Conservation (phyloP, 768 basidiomycete genomes). For the Phylloporus sp. region DNA sequence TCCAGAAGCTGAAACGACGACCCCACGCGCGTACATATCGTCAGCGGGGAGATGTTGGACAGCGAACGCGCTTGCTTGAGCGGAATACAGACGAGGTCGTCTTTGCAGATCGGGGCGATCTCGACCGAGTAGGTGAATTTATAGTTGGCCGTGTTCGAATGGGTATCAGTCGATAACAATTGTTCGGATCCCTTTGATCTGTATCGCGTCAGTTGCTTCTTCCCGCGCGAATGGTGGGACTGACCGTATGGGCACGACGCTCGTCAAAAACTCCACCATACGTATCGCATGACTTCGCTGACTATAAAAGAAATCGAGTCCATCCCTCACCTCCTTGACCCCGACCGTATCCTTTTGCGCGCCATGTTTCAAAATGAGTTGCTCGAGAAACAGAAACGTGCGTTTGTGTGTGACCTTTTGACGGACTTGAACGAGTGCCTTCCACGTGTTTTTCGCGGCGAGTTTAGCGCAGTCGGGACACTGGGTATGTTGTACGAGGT, state of each 20-base stretch:
- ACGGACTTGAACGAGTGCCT: slow-evolving; percentile 95
- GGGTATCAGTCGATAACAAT: slow-evolving; percentile 87
- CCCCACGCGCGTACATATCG: slow-evolving; percentile 86
- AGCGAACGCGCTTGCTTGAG: slow-evolving; percentile 73
- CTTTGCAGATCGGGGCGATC: slow-evolving; percentile 95
- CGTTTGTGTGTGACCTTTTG: slow-evolving; percentile 98
- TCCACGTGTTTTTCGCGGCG: slow-evolving; percentile 99
- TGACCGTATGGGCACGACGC: slow-evolving; percentile 85
- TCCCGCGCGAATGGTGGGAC: slow-evolving; percentile 20
- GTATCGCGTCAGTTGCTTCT: background rate
- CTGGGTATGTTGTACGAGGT: slow-evolving; percentile 91
- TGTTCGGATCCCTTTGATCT: slow-evolving; percentile 95
- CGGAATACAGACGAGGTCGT: slow-evolving; percentile 91
- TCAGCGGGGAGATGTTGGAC: slow-evolving; percentile 85
- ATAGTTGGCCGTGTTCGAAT: slow-evolving; percentile 89
- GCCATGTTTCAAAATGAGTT: slow-evolving; percentile 92
- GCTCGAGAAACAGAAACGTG: slow-evolving; percentile 96
- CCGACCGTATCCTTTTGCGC: slow-evolving; percentile 95
- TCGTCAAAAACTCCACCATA: slow-evolving; percentile 89
- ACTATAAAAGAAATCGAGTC: slow-evolving; percentile 95
- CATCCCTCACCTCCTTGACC: slow-evolving; percentile 89
- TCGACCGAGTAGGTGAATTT: slow-evolving; percentile 98
- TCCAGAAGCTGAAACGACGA: slow-evolving; percentile 90
- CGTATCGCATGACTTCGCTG: slow-evolving; percentile 88
- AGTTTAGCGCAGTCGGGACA: slow-evolving; percentile 91